These are phyloP conservation scores for Emericellopsis terricola DNA, from an alignment of 495 filamentous ascomycete genomes.

Conservation along the genomic window DNA sequence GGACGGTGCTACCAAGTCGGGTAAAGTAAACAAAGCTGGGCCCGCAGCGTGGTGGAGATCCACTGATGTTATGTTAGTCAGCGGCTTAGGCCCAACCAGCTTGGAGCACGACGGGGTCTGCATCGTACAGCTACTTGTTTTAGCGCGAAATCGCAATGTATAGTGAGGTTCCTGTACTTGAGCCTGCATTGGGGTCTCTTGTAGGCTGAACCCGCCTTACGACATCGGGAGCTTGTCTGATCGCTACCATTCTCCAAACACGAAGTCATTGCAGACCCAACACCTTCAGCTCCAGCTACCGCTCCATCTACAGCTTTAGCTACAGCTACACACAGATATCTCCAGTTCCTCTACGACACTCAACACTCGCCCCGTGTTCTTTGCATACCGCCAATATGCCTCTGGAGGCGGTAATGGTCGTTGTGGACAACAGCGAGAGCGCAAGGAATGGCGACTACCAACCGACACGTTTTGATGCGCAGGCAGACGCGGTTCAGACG, in stretches of 20 bases:
- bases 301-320: not conserved
- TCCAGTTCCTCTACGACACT: not conserved
- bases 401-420: constrained; percentile 47
- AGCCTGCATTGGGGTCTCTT: not conserved
- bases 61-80: too few relatives aligned
- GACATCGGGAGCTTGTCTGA: constrained; percentile 5
- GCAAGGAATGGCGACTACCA: constrained; percentile 94
- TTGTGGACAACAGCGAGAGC: constrained; percentile 95
- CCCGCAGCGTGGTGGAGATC: too few relatives aligned
- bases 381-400: constrained; percentile 33
- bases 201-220: constrained; percentile 21
- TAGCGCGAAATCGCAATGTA: too few relatives aligned
- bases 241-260: constrained; percentile 3
- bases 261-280: constrained; percentile 2
- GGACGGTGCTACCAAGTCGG: too few relatives aligned
- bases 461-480: constrained; percentile 87
- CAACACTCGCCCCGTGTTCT: not conserved
- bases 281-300: not conserved
- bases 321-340: too few relatives aligned
- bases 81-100: too few relatives aligned
- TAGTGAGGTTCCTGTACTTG: too few relatives aligned
- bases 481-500: constrained; percentile 84
- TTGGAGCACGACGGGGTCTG: too few relatives aligned
- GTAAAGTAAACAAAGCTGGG: too few relatives aligned
- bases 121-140: not conserved